These are phyloP conservation scores for Thraustochytrium sp. DNA, from an alignment of 352 stramenopile genomes.

Conservation along the genomic window DNA sequence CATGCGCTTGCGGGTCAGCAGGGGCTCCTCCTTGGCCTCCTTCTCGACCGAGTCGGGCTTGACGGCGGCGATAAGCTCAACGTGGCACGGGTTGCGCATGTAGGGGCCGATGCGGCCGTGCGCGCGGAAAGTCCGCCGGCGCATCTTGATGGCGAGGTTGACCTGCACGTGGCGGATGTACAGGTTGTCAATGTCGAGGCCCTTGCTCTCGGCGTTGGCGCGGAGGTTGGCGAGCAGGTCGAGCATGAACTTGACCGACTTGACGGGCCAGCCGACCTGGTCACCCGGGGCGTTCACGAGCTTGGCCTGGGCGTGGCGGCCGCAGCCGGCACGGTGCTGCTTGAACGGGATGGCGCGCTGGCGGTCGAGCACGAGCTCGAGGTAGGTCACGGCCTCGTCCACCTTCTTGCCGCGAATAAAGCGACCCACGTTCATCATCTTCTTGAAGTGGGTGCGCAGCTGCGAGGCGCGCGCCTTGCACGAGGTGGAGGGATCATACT, in stretches of 20 bases:
- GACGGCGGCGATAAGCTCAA: conserved; percentile 98
- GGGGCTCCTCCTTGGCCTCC: conserved; percentile 47
- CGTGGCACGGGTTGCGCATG: conserved; percentile 96
- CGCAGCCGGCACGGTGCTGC: conserved; percentile 96
- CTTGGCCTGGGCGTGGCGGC: conserved; percentile 94
- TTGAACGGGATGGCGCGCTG: conserved; percentile 98
- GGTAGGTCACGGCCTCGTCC: conserved; percentile 87
- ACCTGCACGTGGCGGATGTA: conserved; percentile 95
- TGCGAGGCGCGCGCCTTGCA: conserved; percentile 91
- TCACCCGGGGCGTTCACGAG: conserved; percentile 78
- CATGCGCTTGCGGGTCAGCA: conserved; percentile 10
- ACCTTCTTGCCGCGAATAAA: conserved; percentile 95
- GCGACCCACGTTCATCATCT: conserved; percentile 93
- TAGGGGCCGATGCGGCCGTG: conserved; percentile 76
- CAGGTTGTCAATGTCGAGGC: conserved; percentile 89
- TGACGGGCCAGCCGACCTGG: conserved; percentile 97
- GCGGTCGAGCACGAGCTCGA: conserved; percentile 91
- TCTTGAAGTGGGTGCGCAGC: conserved; percentile 99
- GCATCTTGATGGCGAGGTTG: conserved; percentile 95
- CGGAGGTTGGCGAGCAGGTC: conserved; percentile 97
- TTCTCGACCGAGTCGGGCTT: conserved; percentile 86
- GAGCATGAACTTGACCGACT: conserved; percentile 95
- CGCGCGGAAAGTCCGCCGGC: conserved; percentile 93
- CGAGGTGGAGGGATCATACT: conserved; percentile 33
- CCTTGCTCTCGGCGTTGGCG: conserved; percentile 97